Base-by-base conservation (phyloP, 2,329 filamentous ascomycete genomes). In the Ophiostoma sp. region DNA sequence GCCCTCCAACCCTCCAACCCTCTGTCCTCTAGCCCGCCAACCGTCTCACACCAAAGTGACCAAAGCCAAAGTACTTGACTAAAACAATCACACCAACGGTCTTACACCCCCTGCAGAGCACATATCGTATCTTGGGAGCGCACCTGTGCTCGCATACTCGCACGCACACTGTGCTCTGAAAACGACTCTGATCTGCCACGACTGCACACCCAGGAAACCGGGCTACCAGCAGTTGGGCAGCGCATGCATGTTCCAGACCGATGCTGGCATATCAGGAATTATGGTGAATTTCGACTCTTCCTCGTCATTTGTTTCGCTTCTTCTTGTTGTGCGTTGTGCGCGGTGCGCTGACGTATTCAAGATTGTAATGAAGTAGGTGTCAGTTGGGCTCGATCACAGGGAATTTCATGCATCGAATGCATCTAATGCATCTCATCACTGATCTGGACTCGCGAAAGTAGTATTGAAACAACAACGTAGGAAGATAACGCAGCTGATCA, bases 351-450 rank as follows among this genome's bases (percentile, higher is more conserved):
- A 18, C 27, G 18, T 55, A 18, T 8, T n/a, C 42, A 11, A 9
- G 38, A 2, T 14, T 5, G 27, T 60, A 27, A 14, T 60, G 36
- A 12, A 58, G 52, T 58, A 38, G 55, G 55, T 60, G 27, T 60
- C 18, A 60, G 55, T 60, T 60, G 55, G 55, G 55, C 55, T 60
- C 55, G 27, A 16, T 16, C 55, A 60, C 27, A 60, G n/a, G 18
- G 14, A 3, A 27, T 16, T 18, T 49, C 47, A 49, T 27, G 49
- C n/a, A 14, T 40, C 49, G 27, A 27, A 38, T 60, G 55, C 55
- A 60, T 38, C 27, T 27, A 12, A 8, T 60, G 55, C 55, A 60
- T 7, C 55, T 38, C 55, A 60, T 60, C 49, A 55, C 49, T 38
- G 55, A 60, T 16, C 18, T 60, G 9, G 55, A 40, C 55, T 38